These are phyloP conservation scores for Lecanicillium sp. DNA, from an alignment of 2,329 filamentous ascomycete species.

Conservation along the genomic window DNA sequence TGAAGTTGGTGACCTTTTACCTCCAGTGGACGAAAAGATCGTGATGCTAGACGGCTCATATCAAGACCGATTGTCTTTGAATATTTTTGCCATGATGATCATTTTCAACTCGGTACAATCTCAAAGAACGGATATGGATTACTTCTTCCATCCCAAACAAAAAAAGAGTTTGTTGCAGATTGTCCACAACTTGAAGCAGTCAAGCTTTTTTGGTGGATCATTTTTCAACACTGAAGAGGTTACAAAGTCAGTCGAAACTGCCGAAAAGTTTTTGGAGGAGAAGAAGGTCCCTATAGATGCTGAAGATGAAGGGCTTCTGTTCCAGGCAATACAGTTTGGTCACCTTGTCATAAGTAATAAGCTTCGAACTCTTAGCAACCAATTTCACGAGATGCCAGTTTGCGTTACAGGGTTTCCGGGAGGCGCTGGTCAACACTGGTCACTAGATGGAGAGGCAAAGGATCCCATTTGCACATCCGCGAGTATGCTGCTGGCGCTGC, in stretches of 20 bases:
- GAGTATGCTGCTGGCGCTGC: conserved; percentile 41
- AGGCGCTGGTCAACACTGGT: conserved; percentile 55
- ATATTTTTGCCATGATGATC: conserved; percentile 77
- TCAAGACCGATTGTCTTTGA: conserved; percentile 75
- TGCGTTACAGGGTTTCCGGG: conserved; percentile 61
- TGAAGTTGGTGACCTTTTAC: conserved; percentile 62
- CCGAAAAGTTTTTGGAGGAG: conserved; percentile 58
- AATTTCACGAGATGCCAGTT: conserved; percentile 70
- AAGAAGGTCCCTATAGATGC: conserved; percentile 48
- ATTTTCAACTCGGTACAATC: conserved; percentile 84
- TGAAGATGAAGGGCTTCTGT: conserved; percentile 53
- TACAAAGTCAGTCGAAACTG: conserved; percentile 53
- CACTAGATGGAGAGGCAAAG: conserved; percentile 50
- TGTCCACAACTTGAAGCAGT: conserved; percentile 71
- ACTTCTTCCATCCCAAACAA: conserved; percentile 77
- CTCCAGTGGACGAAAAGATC: conserved; percentile 62
- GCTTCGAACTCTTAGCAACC: conserved; percentile 59
- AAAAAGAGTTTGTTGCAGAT: conserved; percentile 57
- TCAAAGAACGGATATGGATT: conserved; percentile 74
- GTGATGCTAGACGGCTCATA: conserved; percentile 72
- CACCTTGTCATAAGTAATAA: conserved; percentile 48
- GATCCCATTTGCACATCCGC: conserved; percentile 36
- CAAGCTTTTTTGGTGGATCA: conserved; percentile 76
- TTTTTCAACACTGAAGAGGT: conserved; percentile 63
- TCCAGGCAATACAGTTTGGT: conserved; percentile 58